Evolutionary conservation across 768 basidiomycete species (phyloP), one percentile per base, ranked within the genome.

Genomic region (Tricholoma matsutake): DNA sequence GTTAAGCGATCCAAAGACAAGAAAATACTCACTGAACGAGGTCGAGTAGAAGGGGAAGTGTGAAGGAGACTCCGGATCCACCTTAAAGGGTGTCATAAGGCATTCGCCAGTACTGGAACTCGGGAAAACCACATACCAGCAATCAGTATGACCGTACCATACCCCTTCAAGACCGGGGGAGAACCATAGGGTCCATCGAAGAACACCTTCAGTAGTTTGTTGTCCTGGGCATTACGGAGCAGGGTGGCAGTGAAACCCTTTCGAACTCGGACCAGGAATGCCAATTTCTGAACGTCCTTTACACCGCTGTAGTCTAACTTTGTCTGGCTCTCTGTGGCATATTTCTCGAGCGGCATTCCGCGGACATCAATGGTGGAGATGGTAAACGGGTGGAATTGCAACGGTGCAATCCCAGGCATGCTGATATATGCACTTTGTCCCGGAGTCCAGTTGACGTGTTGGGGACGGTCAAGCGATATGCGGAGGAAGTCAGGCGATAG

Each of bases 321-420:
- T 16, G 29, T 7, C 16, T 31, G 16, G 28, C 29, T 52, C 6
- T 31, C 16, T 16, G 29, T 31, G 2, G 16, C 16, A n/a, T 4
- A 4, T 28, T 29, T 52, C 7, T 6, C 13, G 5, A 4, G 22
- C 25, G 29, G 51, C 28, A 31, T 7, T n/a, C 6, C 51, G 7
- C 29, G 1, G 6, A 68, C 66, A 49, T 78, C 73, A 7, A 79
- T 66, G n/a, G 73, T 81, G 6, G 83, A 75, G 58, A 87, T 86
- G 0, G 86, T 85, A 70, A 88, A 87, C 1, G 86, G 86, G 61
- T 87, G 86, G 0, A 82, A 71, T 68, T 87, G 80, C 28, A 77
- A 67, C 0, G 57, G 54, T 10, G 81, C 81, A 6, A 84, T 73
- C 1, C 74, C 65, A 4, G 84, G 84, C 64, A 86, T 72, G 9